A percentile compares a stretch with the other conserved stretches of the same genome.
Conservation (phyloP, 1,284 basidiomycete genomes). For the Kwoniella shivajii region DNA sequence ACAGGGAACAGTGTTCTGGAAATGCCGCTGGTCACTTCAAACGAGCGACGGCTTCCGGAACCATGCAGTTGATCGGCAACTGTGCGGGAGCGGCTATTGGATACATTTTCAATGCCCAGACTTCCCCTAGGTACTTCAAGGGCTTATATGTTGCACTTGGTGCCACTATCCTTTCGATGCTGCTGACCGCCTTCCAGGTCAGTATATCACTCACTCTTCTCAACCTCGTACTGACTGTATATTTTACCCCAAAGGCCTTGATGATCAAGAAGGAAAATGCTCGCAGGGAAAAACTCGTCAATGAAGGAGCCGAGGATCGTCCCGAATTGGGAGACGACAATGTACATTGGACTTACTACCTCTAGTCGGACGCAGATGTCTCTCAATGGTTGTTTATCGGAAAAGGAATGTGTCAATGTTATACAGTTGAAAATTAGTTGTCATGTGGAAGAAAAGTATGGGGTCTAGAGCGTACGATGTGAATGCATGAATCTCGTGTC, state of each 20-base stretch:
- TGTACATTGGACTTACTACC: constrained; percentile 14
- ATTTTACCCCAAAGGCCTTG: background rate
- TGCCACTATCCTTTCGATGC: background rate
- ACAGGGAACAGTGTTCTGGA: constrained; percentile 3
- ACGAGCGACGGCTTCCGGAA: constrained; percentile 12
- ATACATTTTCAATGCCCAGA: constrained; percentile 15
- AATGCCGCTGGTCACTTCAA: constrained; percentile 24
- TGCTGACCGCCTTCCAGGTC: background rate
- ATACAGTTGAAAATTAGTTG: too few relatives aligned
- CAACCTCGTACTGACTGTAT: background rate
- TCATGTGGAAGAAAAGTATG: too few relatives aligned
- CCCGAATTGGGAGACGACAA: constrained; percentile 19
- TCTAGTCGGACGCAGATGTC: too few relatives aligned
- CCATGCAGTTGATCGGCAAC: constrained; percentile 21
- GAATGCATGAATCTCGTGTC: too few relatives aligned
- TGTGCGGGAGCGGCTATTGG: constrained; percentile 15
- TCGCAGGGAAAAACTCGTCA: constrained; percentile 4
- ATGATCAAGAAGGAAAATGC: constrained; percentile 2
- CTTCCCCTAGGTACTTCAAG: constrained; percentile 16
- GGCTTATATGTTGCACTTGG: constrained; percentile 16
- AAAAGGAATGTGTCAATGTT: too few relatives aligned
- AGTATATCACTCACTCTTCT: background rate
- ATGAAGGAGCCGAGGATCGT: constrained; percentile 14
- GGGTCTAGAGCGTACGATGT: too few relatives aligned
- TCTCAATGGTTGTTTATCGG: too few relatives aligned